Evolutionary conservation across 2,329 filamentous ascomycete species (phyloP), one percentile per base, ranked within the genome.

Genomic region (Trichoderma sp.): DNA sequence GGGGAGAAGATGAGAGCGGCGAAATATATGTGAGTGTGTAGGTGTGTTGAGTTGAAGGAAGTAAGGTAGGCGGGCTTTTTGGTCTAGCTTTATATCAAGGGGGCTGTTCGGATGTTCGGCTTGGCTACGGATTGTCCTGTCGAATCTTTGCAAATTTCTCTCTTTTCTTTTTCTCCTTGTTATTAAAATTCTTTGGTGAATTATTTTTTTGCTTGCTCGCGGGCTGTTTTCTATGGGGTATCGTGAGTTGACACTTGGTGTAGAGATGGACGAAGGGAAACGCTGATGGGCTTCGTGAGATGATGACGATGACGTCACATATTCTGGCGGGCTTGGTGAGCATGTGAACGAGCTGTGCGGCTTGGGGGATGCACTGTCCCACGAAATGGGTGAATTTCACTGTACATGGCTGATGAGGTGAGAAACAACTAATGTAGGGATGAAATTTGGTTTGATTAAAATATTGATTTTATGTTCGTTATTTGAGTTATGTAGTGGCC

Each of bases 261-360:
- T 28, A 57, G 51, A 56, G 24, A 18, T 53, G 39, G 51, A 18
- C 51, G 26, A 56, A 34, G 28, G 34, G 36, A 58, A 14, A 39
- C 36, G 64, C 64, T 43, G 64, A 51, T 51, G 43, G 43, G 43
- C 64, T 39, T 34, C 51, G 64, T 67, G 64, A 32, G 64, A 67
- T 70, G 66, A 30, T 70, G 57, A 70, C 66, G 66, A 62, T 70
- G 66, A 70, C 66, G 66, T 70, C 66, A 70, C 66, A n/a, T 34
- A 39, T 24, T 12, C n/a, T 21, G 11, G 47, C 6, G 30, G 63
- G 32, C n/a, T 32, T 32, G 18, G 47, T 15, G 47, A 43, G 32
- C 63, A 66, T 66, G 63, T 66, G 47, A 66, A 66, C 47, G 63
- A 66, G 43, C 63, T 66, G 63, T 66, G 63, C 63, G 63, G 63